Base-by-base conservation (phyloP, 2,329 filamentous ascomycete genomes). In the Beauveria bassiana region DNA sequence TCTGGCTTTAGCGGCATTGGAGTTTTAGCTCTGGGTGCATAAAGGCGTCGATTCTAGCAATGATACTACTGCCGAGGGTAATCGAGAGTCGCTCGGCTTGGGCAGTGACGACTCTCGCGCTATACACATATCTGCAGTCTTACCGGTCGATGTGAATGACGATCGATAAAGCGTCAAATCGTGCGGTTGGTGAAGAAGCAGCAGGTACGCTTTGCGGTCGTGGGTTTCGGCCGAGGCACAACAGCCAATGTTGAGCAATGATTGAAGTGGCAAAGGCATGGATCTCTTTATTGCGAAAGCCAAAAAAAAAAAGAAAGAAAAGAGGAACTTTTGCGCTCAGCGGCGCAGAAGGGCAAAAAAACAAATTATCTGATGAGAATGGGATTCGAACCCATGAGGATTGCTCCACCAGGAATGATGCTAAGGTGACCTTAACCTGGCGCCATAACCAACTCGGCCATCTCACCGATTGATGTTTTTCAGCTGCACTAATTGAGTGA, bases 381-480 rank as follows among this genome's bases (percentile, higher is more conserved):
- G 57, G 57, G 57, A 60, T 60, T 60, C 49, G 57, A 60, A 60
- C 57, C 57, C 57, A 60, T 42, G 57, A 60, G 57, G 57, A 60
- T 60, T 60, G 57, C 57, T 60, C 57, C 57, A 60, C 57, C 57
- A 60, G 57, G 57, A 60, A 60, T 53, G 49, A 38, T 46, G 40
- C 46, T 60, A 60, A 60, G 57, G 57, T 60, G 31, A 46, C 57
- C 57, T 60, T 60, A 60, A 60, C 57, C 57, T 60, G 57, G 57
- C 57, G 57, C 57, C 57, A 60, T 60, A 60, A 60, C 57, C 57
- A 60, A 60, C 57, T 60, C 57, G 57, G 57, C 57, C 57, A 60
- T 60, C 57, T 60, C 57, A 60, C 57, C 57, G 12, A 45, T 10
- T 31, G n/a, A 26, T 58, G 45, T 10, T n/a, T 7, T 0, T 0